Evolutionary conservation across 2,329 filamentous ascomycete species (phyloP).

Genomic region (Colletotrichum acutatum): DNA sequence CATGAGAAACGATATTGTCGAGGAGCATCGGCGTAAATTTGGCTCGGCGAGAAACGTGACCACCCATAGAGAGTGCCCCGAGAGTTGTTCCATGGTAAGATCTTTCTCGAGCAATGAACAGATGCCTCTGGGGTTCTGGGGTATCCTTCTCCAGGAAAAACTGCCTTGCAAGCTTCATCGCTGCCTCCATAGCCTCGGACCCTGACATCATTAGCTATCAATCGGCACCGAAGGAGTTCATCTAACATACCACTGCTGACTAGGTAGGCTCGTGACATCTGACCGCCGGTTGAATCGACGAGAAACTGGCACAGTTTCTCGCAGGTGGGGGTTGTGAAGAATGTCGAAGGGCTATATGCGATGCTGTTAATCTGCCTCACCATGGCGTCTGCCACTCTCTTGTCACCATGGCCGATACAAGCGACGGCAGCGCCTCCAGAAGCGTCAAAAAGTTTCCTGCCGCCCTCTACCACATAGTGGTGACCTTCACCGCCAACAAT

Average conservation of each 20-base stretch:
- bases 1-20: constrained; percentile 62
- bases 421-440: constrained; percentile 49
- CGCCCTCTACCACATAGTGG: constrained; percentile 47
- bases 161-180: constrained; percentile 60
- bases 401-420: constrained; percentile 44
- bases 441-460: constrained; percentile 47
- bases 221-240: background rate
- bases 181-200: constrained; percentile 62
- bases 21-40: constrained; percentile 72
- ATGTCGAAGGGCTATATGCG: constrained; percentile 51
- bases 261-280: constrained; percentile 51
- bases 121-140: constrained; percentile 64
- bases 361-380: constrained; percentile 41
- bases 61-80: constrained; percentile 72
- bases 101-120: constrained; percentile 74
- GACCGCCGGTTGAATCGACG: constrained; percentile 48
- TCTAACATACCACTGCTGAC: constrained; percentile 49
- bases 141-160: constrained; percentile 55
- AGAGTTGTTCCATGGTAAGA: constrained; percentile 81
- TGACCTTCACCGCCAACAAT: constrained; percentile 47
- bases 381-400: constrained; percentile 43
- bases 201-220: constrained; percentile 47
- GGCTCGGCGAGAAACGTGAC: constrained; percentile 68
- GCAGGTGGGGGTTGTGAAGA: constrained; percentile 52
- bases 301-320: constrained; percentile 52